phyloP scores from a whole-genome alignment of 2,329 filamentous ascomycete species.

The Lasiodiplodia hormozganensis region DNA sequence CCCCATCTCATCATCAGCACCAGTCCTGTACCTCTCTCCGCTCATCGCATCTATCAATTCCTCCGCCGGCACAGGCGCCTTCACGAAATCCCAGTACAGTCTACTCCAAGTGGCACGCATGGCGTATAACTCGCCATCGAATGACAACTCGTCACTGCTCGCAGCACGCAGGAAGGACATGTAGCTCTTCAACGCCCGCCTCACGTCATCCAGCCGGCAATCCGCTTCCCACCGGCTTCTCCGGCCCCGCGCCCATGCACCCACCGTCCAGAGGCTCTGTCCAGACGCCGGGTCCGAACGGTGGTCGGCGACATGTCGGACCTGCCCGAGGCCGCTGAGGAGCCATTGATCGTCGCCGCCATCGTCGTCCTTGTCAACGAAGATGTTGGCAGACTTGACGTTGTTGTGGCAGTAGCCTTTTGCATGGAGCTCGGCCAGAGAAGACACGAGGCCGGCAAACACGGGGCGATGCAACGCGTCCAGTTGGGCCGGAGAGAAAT shows the following conservation, averaged over 20 bases:
- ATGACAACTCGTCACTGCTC: conserved; percentile 28
- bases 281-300: conserved; percentile 36
- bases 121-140: conserved; percentile 38
- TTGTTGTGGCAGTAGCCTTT: conserved; percentile 48
- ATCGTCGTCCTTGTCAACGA: conserved; percentile 37
- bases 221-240: conserved; percentile 36
- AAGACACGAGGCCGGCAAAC: conserved; percentile 38
- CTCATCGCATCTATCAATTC: neutral
- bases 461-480: conserved; percentile 40
- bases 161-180: conserved; percentile 33
- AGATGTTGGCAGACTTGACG: conserved; percentile 46
- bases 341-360: conserved; percentile 27
- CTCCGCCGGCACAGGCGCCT: conserved; percentile 9
- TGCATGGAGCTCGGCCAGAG: conserved; percentile 38
- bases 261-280: neutral
- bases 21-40: neutral
- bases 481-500: conserved; percentile 24
- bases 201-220: conserved; percentile 41
- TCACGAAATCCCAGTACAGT: conserved; percentile 39
- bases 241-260: conserved; percentile 7
- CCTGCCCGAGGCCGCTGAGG: conserved; percentile 46
- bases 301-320: conserved; percentile 39
- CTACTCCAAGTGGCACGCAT: conserved; percentile 34
- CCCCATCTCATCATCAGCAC: too few relatives aligned
- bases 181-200: conserved; percentile 42